Conservation (phyloP, 257 asterid genomes). For the Penstemon barbatus region DNA sequence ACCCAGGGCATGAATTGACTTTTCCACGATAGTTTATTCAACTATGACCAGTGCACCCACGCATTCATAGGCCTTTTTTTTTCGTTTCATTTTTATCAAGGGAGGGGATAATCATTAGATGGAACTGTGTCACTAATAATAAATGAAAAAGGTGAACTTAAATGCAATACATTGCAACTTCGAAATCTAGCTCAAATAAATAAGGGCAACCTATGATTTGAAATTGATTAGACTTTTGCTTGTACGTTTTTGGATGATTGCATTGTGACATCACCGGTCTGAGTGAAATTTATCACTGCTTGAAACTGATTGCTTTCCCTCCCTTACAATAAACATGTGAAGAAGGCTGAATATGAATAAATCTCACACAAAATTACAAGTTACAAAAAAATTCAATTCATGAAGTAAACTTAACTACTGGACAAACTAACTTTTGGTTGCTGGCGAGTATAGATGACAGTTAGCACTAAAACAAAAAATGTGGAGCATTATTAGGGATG, state of each 20-base stretch:
- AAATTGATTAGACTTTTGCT: too few species aligned
- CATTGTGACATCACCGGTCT: too few species aligned
- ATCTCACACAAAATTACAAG: background rate
- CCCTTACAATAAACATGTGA: background rate
- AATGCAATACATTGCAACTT: too few species aligned
- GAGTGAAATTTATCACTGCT: background rate
- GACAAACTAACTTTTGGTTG: background rate
- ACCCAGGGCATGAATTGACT: background rate
- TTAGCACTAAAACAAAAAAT: background rate
- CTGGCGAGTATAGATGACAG: background rate
- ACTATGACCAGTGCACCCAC: background rate
- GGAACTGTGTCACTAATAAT: background rate
- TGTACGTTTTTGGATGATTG: too few species aligned
- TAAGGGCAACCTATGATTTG: too few species aligned
- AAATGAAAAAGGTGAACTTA: too few species aligned
- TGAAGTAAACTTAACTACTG: slow-evolving; percentile 13
- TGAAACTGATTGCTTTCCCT: background rate
- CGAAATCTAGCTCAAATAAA: too few species aligned
- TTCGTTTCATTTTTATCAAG: background rate
- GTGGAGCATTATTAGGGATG: background rate
- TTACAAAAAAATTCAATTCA: background rate
- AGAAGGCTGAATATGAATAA: background rate
- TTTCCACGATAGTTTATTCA: background rate
- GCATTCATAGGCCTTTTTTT: background rate
- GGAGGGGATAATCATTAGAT: background rate